phyloP scores from a whole-genome alignment of 768 basidiomycete genomes.

The Phlebiopsis flavidoalba region DNA sequence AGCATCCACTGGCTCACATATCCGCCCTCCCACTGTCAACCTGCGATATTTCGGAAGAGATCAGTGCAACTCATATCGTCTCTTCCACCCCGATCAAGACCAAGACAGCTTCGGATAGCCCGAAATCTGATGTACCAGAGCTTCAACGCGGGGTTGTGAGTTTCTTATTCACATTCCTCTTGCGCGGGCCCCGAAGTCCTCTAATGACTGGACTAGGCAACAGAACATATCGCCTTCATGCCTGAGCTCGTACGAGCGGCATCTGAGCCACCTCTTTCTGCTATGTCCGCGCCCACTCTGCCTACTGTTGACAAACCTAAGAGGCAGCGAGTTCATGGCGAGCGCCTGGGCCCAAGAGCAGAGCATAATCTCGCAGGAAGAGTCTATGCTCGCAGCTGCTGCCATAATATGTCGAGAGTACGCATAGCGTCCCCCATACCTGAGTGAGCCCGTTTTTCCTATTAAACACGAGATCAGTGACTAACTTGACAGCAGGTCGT shows the following conservation, averaged over 20 bases:
- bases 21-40: not conserved
- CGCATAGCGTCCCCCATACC: not conserved
- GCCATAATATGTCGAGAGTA: not conserved
- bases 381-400: not conserved
- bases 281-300: not conserved
- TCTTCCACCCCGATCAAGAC: not conserved
- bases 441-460: not conserved
- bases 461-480: not conserved
- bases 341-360: not conserved
- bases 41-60: not conserved
- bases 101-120: not conserved
- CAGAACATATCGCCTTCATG: not conserved
- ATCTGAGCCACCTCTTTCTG: not conserved
- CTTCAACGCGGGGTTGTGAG: not conserved
- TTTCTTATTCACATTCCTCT: too few species aligned
- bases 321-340: not conserved
- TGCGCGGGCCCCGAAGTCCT: too few species aligned
- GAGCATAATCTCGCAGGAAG: not conserved
- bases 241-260: not conserved
- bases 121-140: not conserved
- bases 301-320: not conserved
- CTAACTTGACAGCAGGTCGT: not conserved
- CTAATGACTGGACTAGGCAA: too few species aligned
- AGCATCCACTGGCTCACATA: not conserved
- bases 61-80: not conserved